phyloP scores from a whole-genome alignment of 225 moss, liverwort and hornwort genomes.

The Rhytidiadelphus loreus region DNA sequence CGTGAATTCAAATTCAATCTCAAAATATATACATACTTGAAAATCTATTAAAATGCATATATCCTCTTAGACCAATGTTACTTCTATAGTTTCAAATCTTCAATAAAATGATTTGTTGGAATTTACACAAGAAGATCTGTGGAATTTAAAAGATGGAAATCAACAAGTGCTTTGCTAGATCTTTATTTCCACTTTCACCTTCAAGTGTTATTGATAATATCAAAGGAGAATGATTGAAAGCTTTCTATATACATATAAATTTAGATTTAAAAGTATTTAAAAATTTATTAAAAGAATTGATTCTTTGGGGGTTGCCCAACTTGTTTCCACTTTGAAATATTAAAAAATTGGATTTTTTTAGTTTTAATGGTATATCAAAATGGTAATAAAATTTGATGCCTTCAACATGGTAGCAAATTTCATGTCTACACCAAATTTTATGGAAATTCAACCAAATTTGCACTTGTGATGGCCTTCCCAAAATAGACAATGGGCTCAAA shows the following conservation, averaged over 20 bases:
- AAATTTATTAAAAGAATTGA: neutral
- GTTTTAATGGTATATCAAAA: neutral
- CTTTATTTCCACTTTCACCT: neutral
- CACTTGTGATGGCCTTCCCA: rapidly evolving
- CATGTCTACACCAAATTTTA: neutral
- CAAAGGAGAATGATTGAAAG: neutral
- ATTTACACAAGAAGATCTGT: neutral
- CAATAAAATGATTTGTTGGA: neutral
- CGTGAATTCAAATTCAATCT: neutral
- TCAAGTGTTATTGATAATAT: too few species aligned
- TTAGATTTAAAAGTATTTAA: neutral
- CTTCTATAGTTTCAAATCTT: neutral
- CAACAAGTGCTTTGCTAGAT: neutral
- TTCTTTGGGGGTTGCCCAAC: neutral
- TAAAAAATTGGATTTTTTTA: neutral
- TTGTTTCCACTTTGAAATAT: neutral
- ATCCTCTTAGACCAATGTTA: neutral
- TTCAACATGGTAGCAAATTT: neutral
- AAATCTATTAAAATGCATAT: neutral
- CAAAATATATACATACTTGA: neutral
- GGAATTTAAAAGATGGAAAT: neutral
- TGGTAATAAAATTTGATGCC: neutral
- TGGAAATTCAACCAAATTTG: neutral
- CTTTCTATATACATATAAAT: neutral
- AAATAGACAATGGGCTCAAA: neutral